These are phyloP conservation scores for Brassica napus DNA, from an alignment of 345 rosid genomes.

Conservation along the genomic window Da-Ae NC_063439.1:178001-178500, in stretches of 20 bases:
- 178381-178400: constrained; percentile 65
- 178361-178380: constrained; percentile 93
- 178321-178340: constrained; percentile 94
- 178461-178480: constrained; percentile 80
- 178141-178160: constrained; percentile 86
- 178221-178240: constrained; percentile 50
- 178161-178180: constrained; percentile 94
- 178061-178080: constrained; percentile 95
- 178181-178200: constrained; percentile 74
- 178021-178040: constrained; percentile 89
- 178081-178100: constrained; percentile 91
- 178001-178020: constrained; percentile 85
- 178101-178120: constrained; percentile 90
- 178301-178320: constrained; percentile 57
- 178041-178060: constrained; percentile 91
- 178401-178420: constrained; percentile 66
- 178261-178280: constrained; percentile 83
- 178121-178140: constrained; percentile 84
- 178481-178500: constrained; percentile 86
- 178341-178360: constrained; percentile 92
- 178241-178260: constrained; percentile 63
- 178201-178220: constrained; percentile 76
- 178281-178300: constrained; percentile 70
- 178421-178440: constrained; percentile 46
- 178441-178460: constrained; percentile 57